Base-by-base conservation (phyloP, 2,329 filamentous ascomycete species). In the Talaromyces piceae region DNA sequence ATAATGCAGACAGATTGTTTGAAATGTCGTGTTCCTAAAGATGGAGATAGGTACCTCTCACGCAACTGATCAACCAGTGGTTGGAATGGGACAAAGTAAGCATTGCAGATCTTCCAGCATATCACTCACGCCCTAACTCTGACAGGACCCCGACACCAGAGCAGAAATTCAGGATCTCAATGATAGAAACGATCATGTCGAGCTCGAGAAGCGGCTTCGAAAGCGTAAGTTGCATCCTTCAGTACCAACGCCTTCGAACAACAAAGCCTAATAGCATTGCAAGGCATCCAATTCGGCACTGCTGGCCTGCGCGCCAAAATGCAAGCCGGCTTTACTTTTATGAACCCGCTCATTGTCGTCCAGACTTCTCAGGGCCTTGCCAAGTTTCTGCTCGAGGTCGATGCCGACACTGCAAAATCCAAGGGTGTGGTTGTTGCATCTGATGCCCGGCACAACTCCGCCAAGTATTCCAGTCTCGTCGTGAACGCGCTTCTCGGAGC, bases 301-400 rank as follows among this genome's bases (percentile, higher is more conserved):
- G 79, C 80, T 33, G 82, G 82, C 39, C 70, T 85, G 7, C 74
- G 82, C 43, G 80, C 79, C n/a, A 74, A 75, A 31, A 85, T 85
- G 82, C 77, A 81, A 58, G 81, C 81, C 41, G 82, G 82, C 4
- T 84, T 83, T 62, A 74, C 81, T 2, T 77, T 74, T 57, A 79
- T 82, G 73, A 82, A 82, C 63, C 73, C 71, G 13, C 64, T 82
- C 50, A 82, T 78, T 0, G 76, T 82, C 53, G 80, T 82, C 51
- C 78, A 84, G 66, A 79, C 82, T 37, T 83, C 81, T 0, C 81
- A 84, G 63, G 82, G 82, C n/a, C 68, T 84, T 26, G 81, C 81
- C 41, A 77, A 76, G 55, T 83, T 82, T 59, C 68, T 84, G 23
- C 65, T 77, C 44, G 61, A 74, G 18, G 71, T 73, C 26, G 65